Percentiles rank a stretch among this genome's conserved stretches.
phyloP scores from a whole-genome alignment of 139 green algal genomes.

The Nannochloris sp. region DNA sequence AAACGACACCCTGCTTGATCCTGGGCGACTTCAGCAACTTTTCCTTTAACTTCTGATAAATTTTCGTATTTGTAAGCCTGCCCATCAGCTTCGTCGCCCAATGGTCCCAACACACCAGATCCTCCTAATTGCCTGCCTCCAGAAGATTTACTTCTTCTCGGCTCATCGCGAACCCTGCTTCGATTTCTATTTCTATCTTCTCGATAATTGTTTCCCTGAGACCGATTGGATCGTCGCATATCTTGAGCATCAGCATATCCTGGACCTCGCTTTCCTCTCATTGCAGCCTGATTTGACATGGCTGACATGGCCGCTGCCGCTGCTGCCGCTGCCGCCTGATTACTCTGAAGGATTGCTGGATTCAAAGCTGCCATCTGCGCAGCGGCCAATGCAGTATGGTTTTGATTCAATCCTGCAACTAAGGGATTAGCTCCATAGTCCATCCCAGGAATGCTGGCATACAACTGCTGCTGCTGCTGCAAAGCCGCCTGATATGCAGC shows the following conservation, averaged over 20 bases:
- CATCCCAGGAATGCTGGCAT: conserved; percentile 5
- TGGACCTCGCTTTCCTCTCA: neutral
- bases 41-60: conserved; percentile 47
- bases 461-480: conserved; percentile 41
- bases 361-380: conserved; percentile 48
- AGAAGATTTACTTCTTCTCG: conserved; percentile 1
- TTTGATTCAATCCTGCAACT: neutral
- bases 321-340: conserved; percentile 41
- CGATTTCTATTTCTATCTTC: neutral
- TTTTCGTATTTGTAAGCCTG: conserved; percentile 38
- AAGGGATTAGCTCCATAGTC: neutral
- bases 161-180: neutral
- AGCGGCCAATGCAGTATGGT: conserved; percentile 27
- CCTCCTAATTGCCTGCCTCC: conserved; percentile 12
- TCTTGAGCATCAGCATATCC: conserved; percentile 14
- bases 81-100: conserved; percentile 7
- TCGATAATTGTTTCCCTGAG: neutral
- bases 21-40: conserved; percentile 78
- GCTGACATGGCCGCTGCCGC: conserved; percentile 42
- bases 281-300: conserved; percentile 1
- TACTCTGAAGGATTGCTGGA: conserved; percentile 26
- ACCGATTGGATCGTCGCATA: neutral
- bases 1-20: conserved; percentile 98
- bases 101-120: conserved; percentile 3
- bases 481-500: conserved; percentile 73